These are phyloP conservation scores for Cytospora mali DNA, from an alignment of 2,329 filamentous ascomycete species.

Conservation along the genomic window DNA sequence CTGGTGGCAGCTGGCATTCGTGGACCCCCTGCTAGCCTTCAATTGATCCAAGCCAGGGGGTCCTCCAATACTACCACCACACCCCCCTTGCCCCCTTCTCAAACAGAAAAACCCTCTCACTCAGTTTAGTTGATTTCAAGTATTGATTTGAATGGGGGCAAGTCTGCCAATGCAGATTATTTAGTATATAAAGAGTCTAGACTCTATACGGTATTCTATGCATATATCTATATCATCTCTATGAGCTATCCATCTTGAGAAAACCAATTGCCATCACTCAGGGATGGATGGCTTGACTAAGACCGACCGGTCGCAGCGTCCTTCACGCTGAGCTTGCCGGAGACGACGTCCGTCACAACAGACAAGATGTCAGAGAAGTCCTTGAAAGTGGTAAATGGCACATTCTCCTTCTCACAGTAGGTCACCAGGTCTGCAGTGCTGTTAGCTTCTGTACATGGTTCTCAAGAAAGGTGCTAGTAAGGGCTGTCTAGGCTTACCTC, in stretches of 20 bases:
- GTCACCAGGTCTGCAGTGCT: slow-evolving; percentile 70
- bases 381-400: slow-evolving; percentile 86
- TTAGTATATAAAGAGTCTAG: neutral
- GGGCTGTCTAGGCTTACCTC: slow-evolving; percentile 57
- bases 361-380: slow-evolving; percentile 80
- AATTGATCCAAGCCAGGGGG: neutral
- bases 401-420: slow-evolving; percentile 81
- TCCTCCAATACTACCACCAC: no score
- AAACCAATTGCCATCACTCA: slow-evolving; percentile 14
- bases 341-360: slow-evolving; percentile 76
- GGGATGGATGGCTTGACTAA: slow-evolving; percentile 15
- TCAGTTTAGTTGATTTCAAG: no score
- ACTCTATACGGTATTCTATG: no score
- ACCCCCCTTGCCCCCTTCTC: no score
- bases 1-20: slow-evolving; percentile 12
- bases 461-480: neutral
- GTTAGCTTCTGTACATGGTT: neutral
- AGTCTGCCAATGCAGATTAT: no score
- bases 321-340: slow-evolving; percentile 70
- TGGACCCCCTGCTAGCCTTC: neutral
- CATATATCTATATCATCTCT: neutral
- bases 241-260: neutral
- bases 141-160: no score
- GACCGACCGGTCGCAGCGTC: slow-evolving; percentile 62
- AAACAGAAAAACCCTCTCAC: no score